Percentiles rank a stretch among this genome's conserved stretches.
phyloP scores from a whole-genome alignment of 2,329 filamentous ascomycete species.

The Scortechinia acanthostroma region DNA sequence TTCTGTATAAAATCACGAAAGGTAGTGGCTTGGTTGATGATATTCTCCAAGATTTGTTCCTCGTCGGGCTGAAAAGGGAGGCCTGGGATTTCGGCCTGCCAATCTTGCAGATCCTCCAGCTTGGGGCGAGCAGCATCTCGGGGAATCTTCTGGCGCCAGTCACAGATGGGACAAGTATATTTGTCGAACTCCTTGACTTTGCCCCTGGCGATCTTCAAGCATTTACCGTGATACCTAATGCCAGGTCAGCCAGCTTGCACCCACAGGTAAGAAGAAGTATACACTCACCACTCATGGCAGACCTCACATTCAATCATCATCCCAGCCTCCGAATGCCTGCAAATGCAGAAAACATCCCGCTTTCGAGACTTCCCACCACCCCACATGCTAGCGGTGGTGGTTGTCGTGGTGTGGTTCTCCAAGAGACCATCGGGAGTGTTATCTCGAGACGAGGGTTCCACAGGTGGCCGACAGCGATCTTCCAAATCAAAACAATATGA shows the following conservation, averaged over 20 bases:
- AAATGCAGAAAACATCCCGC: conserved; percentile 91
- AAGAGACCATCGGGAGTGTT: conserved; percentile 45
- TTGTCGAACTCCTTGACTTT: conserved; percentile 98
- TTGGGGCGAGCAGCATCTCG: conserved; percentile 93
- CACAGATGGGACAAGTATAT: conserved; percentile 95
- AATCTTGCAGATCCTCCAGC: conserved; percentile 76
- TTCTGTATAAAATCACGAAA: conserved; percentile 78
- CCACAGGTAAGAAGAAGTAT: conserved; percentile 3
- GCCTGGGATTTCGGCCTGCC: conserved; percentile 73
- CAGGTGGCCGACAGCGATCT: conserved; percentile 76
- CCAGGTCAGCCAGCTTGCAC: conserved; percentile 6
- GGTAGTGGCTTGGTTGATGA: conserved; percentile 75
- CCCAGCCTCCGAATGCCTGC: conserved; percentile 82
- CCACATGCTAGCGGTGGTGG: too few relatives aligned
- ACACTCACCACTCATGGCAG: conserved; percentile 85
- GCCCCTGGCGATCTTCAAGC: conserved; percentile 90
- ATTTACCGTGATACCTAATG: conserved; percentile 97
- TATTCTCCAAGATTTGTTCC: conserved; percentile 76
- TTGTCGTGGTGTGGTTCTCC: conserved; percentile 23
- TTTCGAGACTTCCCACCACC: conserved; percentile 53
- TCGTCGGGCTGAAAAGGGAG: conserved; percentile 95
- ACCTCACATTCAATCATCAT: conserved; percentile 99
- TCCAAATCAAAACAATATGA: conserved; percentile 82
- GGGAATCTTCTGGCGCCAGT: conserved; percentile 93
- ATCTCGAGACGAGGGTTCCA: conserved; percentile 84